Evolutionary conservation across 1,284 basidiomycete genomes (phyloP), one percentile per base, ranked within the genome.

Genomic region (Tranzscheliella williamsii): DNA sequence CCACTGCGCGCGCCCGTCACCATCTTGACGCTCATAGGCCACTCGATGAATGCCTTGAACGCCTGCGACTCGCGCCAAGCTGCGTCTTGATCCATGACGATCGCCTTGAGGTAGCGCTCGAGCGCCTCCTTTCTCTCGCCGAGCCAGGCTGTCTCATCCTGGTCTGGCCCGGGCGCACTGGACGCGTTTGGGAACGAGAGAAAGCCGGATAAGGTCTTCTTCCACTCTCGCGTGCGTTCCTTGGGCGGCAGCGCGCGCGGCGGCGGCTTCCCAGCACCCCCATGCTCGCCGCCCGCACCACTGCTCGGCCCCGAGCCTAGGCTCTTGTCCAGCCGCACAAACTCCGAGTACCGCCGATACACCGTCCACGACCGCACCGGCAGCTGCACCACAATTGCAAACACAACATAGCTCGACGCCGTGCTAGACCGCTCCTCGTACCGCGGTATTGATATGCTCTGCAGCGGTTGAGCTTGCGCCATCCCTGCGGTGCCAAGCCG

Each of bases 301-400:
- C 36, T 22, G n/a, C 85, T 85, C 11, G 84, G 30, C 8, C 85
- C 83, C 69, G 87, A 87, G 18, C 83, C 83, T 63, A 96, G 85
- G 70, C 91, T 88, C 27, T 84, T 84, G 78, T 95, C 84, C 18
- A 97, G 85, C 58, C 90, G 86, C 66, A 85, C 85, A 80, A 97
- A 96, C 78, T 95, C 91, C 32, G 90, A 93, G 80, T 95, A 96
- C 44, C 93, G 88, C 51, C 88, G 83, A 84, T 88, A 89, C 81
- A 95, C 89, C 34, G 87, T 85, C 92, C 92, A 96, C 75, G 89
- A 87, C 57, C 88, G 86, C 18, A 91, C 87, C 52, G 89, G 85
- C 16, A 73, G 57, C 21, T 51, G 40, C 56, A 93, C 85, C 55
- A 87, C 83, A 70, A 93, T 87, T 52, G 83, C 83, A 79, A 88